phyloP scores from a whole-genome alignment of 768 basidiomycete genomes.

The Mycena epipterygia region DNA sequence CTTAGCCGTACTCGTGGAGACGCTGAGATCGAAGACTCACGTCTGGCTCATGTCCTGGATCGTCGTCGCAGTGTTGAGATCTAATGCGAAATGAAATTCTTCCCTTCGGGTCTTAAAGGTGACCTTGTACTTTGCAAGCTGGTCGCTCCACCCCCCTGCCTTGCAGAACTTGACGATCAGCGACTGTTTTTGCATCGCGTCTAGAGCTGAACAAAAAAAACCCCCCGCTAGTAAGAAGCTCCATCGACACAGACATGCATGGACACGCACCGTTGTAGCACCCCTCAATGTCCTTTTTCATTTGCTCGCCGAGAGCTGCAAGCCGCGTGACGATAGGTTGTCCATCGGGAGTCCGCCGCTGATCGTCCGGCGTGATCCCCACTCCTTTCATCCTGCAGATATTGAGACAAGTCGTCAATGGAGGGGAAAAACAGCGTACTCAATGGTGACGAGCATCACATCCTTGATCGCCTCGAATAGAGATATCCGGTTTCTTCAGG shows the following conservation, averaged over 20 bases:
- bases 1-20: no score
- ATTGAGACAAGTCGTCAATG: neutral
- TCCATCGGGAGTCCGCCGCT: neutral
- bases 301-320: neutral
- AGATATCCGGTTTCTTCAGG: neutral
- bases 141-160: slow-evolving; percentile 9
- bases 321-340: neutral
- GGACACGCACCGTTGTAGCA: slow-evolving; percentile 14
- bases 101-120: neutral
- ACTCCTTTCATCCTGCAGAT: neutral
- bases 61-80: neutral
- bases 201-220: neutral
- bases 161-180: slow-evolving; percentile 1
- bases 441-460: neutral
- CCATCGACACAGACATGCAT: no score
- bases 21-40: neutral
- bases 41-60: neutral
- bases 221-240: no score
- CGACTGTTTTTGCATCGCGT: neutral
- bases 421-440: neutral
- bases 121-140: neutral
- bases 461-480: slow-evolving; percentile 1
- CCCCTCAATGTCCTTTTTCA: slow-evolving; percentile 10
- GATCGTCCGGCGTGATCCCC: neutral
- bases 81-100: neutral